Percentiles rank a stretch among this genome's conserved stretches.
phyloP scores from a whole-genome alignment of 768 basidiomycete species.

The Trametopsis cervina region DNA sequence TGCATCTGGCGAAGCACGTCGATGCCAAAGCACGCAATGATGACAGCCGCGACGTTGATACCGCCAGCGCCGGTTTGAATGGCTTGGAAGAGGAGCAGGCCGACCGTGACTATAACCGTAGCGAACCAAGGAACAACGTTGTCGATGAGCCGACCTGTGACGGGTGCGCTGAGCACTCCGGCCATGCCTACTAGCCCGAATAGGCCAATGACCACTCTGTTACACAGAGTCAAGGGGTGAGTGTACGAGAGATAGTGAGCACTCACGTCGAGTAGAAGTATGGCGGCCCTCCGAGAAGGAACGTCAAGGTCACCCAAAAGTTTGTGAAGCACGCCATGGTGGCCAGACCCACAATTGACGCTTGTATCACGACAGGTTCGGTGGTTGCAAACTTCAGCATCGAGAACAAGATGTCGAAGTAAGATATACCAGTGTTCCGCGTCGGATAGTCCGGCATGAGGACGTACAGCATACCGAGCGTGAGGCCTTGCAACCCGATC shows the following conservation, averaged over 20 bases:
- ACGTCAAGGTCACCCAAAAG: slow-evolving; percentile 56
- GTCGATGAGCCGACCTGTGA: slow-evolving; percentile 63
- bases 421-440: slow-evolving; percentile 46
- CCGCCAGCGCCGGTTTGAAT: slow-evolving; percentile 66
- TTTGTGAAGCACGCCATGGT: slow-evolving; percentile 44
- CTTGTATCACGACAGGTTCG: slow-evolving; percentile 70
- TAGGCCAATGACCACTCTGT: slow-evolving; percentile 34
- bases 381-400: slow-evolving; percentile 72
- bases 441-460: slow-evolving; percentile 77
- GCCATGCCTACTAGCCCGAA: slow-evolving; percentile 42
- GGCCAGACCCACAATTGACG: slow-evolving; percentile 49
- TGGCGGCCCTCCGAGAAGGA: slow-evolving; percentile 65
- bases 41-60: slow-evolving; percentile 57
- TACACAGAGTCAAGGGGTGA: too few relatives aligned
- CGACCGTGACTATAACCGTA: slow-evolving; percentile 43
- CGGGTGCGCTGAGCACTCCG: slow-evolving; percentile 58
- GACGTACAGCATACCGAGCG: slow-evolving; percentile 50
- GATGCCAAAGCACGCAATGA: slow-evolving; percentile 58
- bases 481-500: slow-evolving; percentile 55
- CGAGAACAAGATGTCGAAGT: slow-evolving; percentile 56
- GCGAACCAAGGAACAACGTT: slow-evolving; percentile 68
- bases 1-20: slow-evolving; percentile 63
- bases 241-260: slow-evolving; percentile 8
- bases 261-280: slow-evolving; percentile 65
- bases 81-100: slow-evolving; percentile 42